Evolutionary conservation across 2,329 filamentous ascomycete genomes (phyloP).

Genomic region (Ambrosiella cleistominuta): DNA sequence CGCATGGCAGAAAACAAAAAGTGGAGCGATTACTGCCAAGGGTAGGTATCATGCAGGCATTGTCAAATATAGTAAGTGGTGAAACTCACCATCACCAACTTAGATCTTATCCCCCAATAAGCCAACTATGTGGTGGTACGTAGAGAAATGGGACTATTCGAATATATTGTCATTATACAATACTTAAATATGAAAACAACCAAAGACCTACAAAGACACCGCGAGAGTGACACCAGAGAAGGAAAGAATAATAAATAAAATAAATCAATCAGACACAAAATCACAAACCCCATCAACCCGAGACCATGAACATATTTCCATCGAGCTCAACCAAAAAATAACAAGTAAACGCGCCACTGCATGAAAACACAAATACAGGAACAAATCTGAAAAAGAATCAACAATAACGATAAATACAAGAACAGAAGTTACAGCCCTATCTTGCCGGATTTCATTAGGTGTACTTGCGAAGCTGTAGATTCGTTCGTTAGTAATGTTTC

Average conservation of each 20-base stretch:
- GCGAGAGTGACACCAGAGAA: background rate
- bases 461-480: conserved; percentile 11
- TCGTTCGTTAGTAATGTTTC: conserved; percentile 2
- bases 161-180: background rate
- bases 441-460: conserved; percentile 2
- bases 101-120: no score
- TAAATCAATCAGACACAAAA: background rate
- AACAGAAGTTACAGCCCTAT: background rate
- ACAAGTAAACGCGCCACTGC: background rate
- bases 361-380: background rate
- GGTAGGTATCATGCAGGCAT: no score
- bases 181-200: background rate
- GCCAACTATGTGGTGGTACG: no score
- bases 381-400: background rate
- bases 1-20: no score
- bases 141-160: background rate
- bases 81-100: no score
- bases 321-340: background rate
- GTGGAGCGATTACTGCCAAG: no score
- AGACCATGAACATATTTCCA: background rate
- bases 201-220: background rate
- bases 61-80: no score
- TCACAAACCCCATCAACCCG: background rate
- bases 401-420: background rate
- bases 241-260: conserved; percentile 1